Evolutionary conservation across 805 yeast genomes (phyloP).

Genomic region (Saturnispora besseyi): DNA sequence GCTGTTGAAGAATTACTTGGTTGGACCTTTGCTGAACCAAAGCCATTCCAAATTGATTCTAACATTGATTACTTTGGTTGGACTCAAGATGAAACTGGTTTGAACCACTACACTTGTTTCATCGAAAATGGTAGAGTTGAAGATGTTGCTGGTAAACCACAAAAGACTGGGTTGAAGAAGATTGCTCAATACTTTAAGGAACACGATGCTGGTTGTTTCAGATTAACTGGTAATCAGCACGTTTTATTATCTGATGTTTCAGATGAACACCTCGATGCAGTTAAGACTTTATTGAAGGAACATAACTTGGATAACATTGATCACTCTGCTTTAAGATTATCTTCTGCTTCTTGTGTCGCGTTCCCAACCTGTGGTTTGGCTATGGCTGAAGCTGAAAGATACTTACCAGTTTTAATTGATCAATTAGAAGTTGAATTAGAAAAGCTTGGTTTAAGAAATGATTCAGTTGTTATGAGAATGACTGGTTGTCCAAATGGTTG

Average conservation of each 20-base stretch:
- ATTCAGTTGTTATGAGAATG: constrained; percentile 94
- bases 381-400: constrained; percentile 96
- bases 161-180: constrained; percentile 75
- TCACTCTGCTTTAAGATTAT: constrained; percentile 66
- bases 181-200: constrained; percentile 62
- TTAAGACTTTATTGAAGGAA: constrained; percentile 57
- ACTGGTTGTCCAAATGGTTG: constrained; percentile 99
- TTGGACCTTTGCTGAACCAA: constrained; percentile 58
- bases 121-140: constrained; percentile 96
- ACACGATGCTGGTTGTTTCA: constrained; percentile 68
- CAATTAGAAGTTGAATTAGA: constrained; percentile 83
- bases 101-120: constrained; percentile 86
- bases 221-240: constrained; percentile 95
- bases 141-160: constrained; percentile 83
- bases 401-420: constrained; percentile 70
- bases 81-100: constrained; percentile 76
- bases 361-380: constrained; percentile 98
- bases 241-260: constrained; percentile 64
- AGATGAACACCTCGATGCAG: constrained; percentile 53
- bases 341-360: constrained; percentile 96
- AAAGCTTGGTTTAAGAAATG: constrained; percentile 88
- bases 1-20: constrained; percentile 84
- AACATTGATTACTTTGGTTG: constrained; percentile 92
- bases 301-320: constrained; percentile 78
- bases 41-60: constrained; percentile 68